These are phyloP conservation scores for Diversispora epigaea DNA, from an alignment of 192 early-diverging fungal genomes.

Conservation along the genomic window DNA sequence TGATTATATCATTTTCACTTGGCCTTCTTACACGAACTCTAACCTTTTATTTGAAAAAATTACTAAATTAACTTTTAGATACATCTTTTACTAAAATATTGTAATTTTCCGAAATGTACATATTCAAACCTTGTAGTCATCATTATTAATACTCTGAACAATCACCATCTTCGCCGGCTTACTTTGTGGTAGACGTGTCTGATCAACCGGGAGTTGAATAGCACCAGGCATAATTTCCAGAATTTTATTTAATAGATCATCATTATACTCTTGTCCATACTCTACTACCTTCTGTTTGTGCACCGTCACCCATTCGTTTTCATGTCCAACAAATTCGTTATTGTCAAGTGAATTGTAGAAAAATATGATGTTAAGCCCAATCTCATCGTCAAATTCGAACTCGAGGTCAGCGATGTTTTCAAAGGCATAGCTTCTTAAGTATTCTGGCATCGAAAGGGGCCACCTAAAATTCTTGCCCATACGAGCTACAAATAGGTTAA, in stretches of 20 bases:
- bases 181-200: constrained; percentile 2
- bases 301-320: constrained; percentile 10
- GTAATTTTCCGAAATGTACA: neutral
- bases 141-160: constrained; percentile 2
- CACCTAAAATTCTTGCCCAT: neutral
- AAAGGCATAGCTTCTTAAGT: neutral
- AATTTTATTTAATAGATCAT: constrained; percentile 13
- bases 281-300: constrained; percentile 14
- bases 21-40: constrained; percentile 13
- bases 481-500: constrained; percentile 7
- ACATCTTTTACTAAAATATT: neutral
- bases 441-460: constrained; percentile 20
- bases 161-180: constrained; percentile 11
- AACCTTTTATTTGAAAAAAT: constrained; percentile 23
- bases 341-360: constrained; percentile 13
- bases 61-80: neutral
- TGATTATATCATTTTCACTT: constrained; percentile 1
- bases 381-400: neutral
- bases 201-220: constrained; percentile 16
- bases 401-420: neutral
- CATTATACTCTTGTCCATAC: constrained; percentile 15
- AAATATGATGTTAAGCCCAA: constrained; percentile 13
- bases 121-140: constrained; percentile 27
- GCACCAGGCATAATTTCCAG: constrained; percentile 20
- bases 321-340: neutral